Base-by-base conservation (phyloP, 176 grass and related monocot genomes). In the Tillandsia leiboldiana region DNA sequence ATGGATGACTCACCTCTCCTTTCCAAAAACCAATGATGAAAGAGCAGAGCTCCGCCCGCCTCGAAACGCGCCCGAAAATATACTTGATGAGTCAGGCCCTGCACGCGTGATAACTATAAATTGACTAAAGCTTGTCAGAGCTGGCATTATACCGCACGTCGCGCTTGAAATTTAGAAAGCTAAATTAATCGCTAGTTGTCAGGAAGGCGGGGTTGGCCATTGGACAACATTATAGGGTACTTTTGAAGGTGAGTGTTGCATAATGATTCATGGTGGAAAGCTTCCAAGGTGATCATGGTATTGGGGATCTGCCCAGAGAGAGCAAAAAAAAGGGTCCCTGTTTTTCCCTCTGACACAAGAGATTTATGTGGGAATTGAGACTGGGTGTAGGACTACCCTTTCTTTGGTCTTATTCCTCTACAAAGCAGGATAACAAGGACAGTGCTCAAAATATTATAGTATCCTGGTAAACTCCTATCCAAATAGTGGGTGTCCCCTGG, bases 291-390 rank as follows among this genome's bases (percentile, higher is more conserved):
- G 15, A 61, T 61, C 56, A 61, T 61, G 56, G 56, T 10, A 61
- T 4, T 1, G 56, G 5, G 22, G 56, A 61, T 61, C 56, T 61
- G 56, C 56, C 56, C 56, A 61, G 22, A 61, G 22, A 61, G 56
- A 14, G 24, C 24, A 24, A 42, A 6, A 1, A 61, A n/a, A 61
- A 18, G 22, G 56, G 56, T 9, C 3, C 14, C n/a, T 59, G 56
- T 61, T 61, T 61, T 61, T 10, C n/a, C n/a, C 56, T 61, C 56
- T 61, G 56, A 61, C 56, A 61, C 12, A 61, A 61, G 22, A 20
- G 22, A 20, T 18, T 61, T 61, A 23, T 61, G 17, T 61, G 22
- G 56, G 56, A 61, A 61, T 61, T 61, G 15, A 23, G 22, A 61
- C 33, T 61, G 56, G 1, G 13, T 9, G 22, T 20, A 61, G 15